Base-by-base conservation (phyloP, 805 yeast genomes). In the Hanseniaspora meyeri region DNA sequence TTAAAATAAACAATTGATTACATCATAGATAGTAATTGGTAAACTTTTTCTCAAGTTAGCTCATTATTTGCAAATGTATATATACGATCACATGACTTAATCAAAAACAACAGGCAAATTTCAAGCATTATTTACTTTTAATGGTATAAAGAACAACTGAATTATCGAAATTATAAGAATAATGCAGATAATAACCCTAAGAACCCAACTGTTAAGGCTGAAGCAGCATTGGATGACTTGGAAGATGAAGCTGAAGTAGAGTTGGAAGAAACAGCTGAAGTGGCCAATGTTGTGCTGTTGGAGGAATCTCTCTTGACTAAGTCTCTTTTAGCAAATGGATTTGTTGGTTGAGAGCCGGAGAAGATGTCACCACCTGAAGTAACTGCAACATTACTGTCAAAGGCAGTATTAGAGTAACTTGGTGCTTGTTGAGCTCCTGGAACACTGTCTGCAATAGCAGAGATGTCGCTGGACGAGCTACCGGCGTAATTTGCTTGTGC, bases 401-500 rank as follows among this genome's bases (percentile, higher is more conserved):
- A 57, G 70, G 72, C 74, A 3, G 82, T 77, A 14, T 71, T 63
- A 1, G 78, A 71, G 63, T 76, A 80, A 14, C 69, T 69, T 1
- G 77, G 66, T 2, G 81, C 84, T 4, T 67, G 65, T 1, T 66
- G 64, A 1, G 82, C 82, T 51, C 74, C 68, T 11, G 85, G 85
- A 43, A 80, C 61, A 27, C 39, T 31, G 11, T 40, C 40, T 17
- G 63, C 36, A 20, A 46, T 46, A 5, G 60, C 53, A 16, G 55
- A 31, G 4, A 57, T 39, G 32, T 66, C 62, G 12, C 62, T 61
- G 37, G 68, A 65, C 7, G 55, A 51, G 1, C 48, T 46, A 29
- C 55, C 59, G 46, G 60, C 57, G 49, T 59, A 65, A 32, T 60
- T 62, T 16, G 75, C 77, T 63, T 76, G 78, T 24, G 81, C 86